phyloP scores from a whole-genome alignment of 257 asterid species.

The Craterostigma plantagineum region DNA sequence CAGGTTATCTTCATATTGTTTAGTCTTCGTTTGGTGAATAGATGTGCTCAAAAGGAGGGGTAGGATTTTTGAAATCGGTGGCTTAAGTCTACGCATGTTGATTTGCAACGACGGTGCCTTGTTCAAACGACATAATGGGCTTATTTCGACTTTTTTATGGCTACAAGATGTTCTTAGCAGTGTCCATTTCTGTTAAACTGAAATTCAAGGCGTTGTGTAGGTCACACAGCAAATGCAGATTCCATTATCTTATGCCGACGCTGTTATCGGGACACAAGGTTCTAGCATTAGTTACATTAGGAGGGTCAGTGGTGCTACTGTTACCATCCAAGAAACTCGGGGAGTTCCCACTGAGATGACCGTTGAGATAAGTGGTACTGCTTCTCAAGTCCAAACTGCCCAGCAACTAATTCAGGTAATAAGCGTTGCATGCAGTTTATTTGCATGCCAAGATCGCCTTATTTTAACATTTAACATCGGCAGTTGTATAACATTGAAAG shows the following conservation, averaged over 20 bases:
- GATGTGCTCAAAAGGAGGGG: too few relatives aligned
- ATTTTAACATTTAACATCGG: too few relatives aligned
- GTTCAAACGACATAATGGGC: too few relatives aligned
- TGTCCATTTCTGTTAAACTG: too few relatives aligned
- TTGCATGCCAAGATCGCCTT: not conserved
- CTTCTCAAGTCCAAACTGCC: constrained; percentile 93
- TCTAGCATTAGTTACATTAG: constrained; percentile 83
- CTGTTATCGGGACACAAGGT: constrained; percentile 92
- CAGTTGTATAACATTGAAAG: too few relatives aligned
- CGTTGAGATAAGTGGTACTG: constrained; percentile 82
- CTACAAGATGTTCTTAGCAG: not conserved
- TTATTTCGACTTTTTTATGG: not conserved
- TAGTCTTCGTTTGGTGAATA: not conserved
- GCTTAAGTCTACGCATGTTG: too few relatives aligned
- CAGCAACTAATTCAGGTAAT: constrained; percentile 84
- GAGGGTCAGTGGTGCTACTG: constrained; percentile 88
- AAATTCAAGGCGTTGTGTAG: constrained; percentile 21
- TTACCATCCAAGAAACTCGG: constrained; percentile 84
- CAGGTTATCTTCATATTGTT: constrained; percentile 27
- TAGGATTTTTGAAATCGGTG: too few relatives aligned
- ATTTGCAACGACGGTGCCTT: too few relatives aligned
- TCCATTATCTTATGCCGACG: constrained; percentile 86
- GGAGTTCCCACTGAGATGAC: constrained; percentile 97
- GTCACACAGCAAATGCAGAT: constrained; percentile 68
- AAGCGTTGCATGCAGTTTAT: not conserved